A percentile compares a stretch with the other conserved stretches of the same genome.
These are phyloP conservation scores for Babesia ovata DNA, from an alignment of 169 alveolate genomes.

Conservation along the genomic window DNA sequence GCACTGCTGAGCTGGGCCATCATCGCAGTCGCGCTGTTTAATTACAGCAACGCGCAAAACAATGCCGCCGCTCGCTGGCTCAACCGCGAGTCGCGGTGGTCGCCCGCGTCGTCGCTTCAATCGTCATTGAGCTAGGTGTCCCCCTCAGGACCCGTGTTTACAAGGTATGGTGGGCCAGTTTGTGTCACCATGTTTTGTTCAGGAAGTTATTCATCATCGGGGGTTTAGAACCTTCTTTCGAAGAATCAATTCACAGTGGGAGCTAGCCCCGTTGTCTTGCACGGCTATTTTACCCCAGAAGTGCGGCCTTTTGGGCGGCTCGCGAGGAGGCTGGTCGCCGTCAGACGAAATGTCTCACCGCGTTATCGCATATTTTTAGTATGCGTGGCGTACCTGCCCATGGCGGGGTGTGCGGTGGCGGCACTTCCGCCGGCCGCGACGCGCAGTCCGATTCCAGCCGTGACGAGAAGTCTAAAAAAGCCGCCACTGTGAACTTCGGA, in stretches of 20 bases:
- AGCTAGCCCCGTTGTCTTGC: background rate
- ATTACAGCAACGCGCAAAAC: constrained; percentile 4
- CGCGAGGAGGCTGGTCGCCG: background rate
- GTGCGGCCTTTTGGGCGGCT: background rate
- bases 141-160: constrained; percentile 73
- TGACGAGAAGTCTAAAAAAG: background rate
- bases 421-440: background rate
- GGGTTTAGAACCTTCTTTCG: constrained; percentile 74
- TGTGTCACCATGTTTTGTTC: constrained; percentile 51
- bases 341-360: constrained; percentile 12
- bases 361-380: background rate
- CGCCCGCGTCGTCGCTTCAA: background rate
- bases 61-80: background rate
- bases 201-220: constrained; percentile 67
- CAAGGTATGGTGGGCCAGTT: constrained; percentile 70
- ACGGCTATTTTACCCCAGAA: constrained; percentile 35
- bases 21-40: constrained; percentile 33
- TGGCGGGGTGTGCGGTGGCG: constrained; percentile 13
- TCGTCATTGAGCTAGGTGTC: background rate
- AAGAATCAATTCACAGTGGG: constrained; percentile 70
- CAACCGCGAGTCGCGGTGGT: background rate
- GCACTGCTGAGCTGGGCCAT: constrained; percentile 49
- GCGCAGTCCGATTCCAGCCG: background rate
- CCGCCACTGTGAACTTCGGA: constrained; percentile 6
- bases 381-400: constrained; percentile 20